These are phyloP conservation scores for Sporothrix variecibatus DNA, from an alignment of 2,329 filamentous ascomycete genomes.

Conservation along the genomic window DNA sequence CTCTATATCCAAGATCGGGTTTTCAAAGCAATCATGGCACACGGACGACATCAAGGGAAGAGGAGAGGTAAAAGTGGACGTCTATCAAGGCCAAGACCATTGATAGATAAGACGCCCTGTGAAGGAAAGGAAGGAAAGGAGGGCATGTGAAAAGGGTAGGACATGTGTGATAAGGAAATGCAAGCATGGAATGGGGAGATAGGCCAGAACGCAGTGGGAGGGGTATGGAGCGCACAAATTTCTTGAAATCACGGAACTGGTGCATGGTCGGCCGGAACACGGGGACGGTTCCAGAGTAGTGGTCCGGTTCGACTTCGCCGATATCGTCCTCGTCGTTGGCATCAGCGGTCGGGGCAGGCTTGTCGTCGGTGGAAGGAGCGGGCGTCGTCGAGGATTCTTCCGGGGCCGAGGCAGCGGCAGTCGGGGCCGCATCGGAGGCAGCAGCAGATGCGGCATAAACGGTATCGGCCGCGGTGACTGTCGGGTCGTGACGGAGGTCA, in stretches of 20 bases:
- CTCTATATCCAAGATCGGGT: background rate
- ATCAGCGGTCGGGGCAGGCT: background rate
- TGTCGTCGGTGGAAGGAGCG: conserved; percentile 26
- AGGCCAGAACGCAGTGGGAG: conserved; percentile 1
- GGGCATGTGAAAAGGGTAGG: background rate
- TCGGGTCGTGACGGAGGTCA: conserved; percentile 27
- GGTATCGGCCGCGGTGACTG: conserved; percentile 11
- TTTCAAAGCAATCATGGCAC: background rate
- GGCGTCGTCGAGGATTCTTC: conserved; percentile 18
- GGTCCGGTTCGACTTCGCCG: conserved; percentile 78
- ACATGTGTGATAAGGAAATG: background rate
- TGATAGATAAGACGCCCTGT: background rate
- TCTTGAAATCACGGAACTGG: conserved; percentile 91
- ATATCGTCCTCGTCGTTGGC: conserved; percentile 52
- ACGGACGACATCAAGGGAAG: too few relatives aligned
- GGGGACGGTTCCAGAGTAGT: conserved; percentile 89
- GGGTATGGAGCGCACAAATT: conserved; percentile 64
- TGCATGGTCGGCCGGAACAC: conserved; percentile 95
- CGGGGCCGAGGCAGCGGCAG: background rate
- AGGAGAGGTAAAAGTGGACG: too few relatives aligned
- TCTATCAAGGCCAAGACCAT: background rate
- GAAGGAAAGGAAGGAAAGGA: background rate
- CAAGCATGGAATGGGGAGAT: background rate
- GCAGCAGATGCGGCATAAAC: conserved; percentile 11
- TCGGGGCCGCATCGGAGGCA: background rate